Evolutionary conservation across 768 basidiomycete species (phyloP), one percentile per base, ranked within the genome.

Genomic region (Tylopilus sp.): DNA sequence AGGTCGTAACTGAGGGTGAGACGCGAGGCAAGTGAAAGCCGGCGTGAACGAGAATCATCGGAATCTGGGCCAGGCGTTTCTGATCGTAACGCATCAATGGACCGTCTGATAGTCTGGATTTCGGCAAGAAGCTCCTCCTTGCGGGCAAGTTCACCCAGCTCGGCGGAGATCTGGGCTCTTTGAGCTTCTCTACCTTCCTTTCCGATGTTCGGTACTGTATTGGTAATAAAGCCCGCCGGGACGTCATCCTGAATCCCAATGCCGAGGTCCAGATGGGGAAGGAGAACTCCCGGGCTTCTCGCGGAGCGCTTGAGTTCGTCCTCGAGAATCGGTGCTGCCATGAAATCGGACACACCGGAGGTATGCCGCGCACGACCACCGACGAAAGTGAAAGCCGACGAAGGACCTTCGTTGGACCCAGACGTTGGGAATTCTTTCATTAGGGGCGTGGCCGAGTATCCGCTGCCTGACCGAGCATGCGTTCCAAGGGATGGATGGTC

Each of bases 251-350:
- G 78, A 44, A 92, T 86, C 40, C 83, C 86, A 11, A 76, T 69
- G 13, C 90, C 90, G 19, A 92, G 81, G 64, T 92, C 89, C 38
- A 92, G 73, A 31, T 80, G 74, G 33, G 89, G 90, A 13, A 92
- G 74, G 19, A 72, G 80, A 28, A 82, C 80, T 29, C 62, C 61
- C 22, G 78, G 50, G 45, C 73, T 71, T 64, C 77, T 74, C 33
- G 78, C 68, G 17, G 78, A 75, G 26, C 80, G 79, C 44, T 77
- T 74, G 37, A 80, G 59, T 29, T 87, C 87, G 25, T 89, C 87
- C 2, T 85, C 80, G 1, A 80, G 76, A 17, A 80, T 71, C 24
- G 82, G 76, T 16, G 84, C 80, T 28, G 80, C 81, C 68, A 84
- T 78, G 61, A 89, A 85, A 48, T 91, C 89, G 28, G 89, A 92